Evolutionary conservation across 352 stramenopile species (phyloP).

Genomic region (Pythium aquatile): DNA sequence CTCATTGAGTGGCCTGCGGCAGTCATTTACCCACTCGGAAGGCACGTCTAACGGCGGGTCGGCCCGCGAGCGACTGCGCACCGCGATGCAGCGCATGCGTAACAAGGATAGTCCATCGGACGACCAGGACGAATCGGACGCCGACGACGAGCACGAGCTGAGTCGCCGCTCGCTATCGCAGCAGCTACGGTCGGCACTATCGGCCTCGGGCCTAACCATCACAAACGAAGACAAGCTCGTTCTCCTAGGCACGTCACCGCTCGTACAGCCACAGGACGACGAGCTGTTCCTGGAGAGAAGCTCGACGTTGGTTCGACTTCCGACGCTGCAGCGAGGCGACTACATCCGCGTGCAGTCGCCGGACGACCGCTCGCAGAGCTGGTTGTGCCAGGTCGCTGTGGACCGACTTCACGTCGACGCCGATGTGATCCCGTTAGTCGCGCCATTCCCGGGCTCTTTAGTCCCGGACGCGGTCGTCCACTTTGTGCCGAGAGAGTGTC

Average conservation of each 20-base stretch:
- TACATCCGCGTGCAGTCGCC: conserved; percentile 26
- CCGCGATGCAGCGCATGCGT: conserved; percentile 23
- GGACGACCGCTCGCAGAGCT: conserved; percentile 21
- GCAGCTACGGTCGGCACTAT: conserved; percentile 14
- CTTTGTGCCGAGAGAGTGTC: conserved; percentile 23
- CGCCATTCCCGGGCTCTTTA: conserved; percentile 23
- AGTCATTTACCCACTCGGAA: conserved; percentile 24
- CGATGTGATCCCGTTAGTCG: conserved; percentile 22
- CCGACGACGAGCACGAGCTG: neutral
- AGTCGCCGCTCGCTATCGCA: neutral
- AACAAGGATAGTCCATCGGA: neutral
- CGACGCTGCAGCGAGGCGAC: conserved; percentile 21
- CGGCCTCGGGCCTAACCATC: conserved; percentile 12
- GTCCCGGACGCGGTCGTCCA: conserved; percentile 27
- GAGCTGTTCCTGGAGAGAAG: conserved; percentile 24
- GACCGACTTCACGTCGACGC: conserved; percentile 18
- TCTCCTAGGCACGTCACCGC: conserved; percentile 22
- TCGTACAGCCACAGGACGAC: conserved; percentile 28
- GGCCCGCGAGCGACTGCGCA: conserved; percentile 9
- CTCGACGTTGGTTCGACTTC: neutral
- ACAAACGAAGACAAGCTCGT: conserved; percentile 19
- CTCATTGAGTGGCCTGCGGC: conserved; percentile 16
- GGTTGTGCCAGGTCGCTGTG: conserved; percentile 22
- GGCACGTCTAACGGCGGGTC: conserved; percentile 4
- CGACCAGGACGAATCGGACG: conserved; percentile 6